phyloP scores from a whole-genome alignment of 352 stramenopile species.

The Phytophthora aleatoria region DNA sequence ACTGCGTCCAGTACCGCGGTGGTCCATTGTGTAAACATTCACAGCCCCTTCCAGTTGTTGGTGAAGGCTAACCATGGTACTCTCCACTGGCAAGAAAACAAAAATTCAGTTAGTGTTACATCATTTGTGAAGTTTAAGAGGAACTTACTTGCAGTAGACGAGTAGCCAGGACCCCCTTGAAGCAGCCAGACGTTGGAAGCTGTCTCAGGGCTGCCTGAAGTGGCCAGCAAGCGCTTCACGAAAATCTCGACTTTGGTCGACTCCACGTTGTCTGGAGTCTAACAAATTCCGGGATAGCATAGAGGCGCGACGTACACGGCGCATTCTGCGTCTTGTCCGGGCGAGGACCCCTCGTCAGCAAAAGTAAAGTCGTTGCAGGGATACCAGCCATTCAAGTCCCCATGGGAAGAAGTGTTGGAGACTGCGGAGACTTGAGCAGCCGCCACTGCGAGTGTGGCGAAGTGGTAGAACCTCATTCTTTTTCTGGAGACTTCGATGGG shows the following conservation, averaged over 20 bases:
- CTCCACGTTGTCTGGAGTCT: conserved; percentile 10
- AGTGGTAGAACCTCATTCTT: not conserved
- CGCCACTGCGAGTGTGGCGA: not conserved
- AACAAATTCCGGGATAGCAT: conserved; percentile 42
- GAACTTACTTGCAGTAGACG: conserved; percentile 39
- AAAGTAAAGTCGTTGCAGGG: conserved; percentile 26
- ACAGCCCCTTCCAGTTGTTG: conserved; percentile 31
- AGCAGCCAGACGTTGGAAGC: conserved; percentile 46
- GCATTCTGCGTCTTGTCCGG: conserved; percentile 31
- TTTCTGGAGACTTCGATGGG: not conserved
- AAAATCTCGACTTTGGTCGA: conserved; percentile 20
- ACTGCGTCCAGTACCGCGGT: conserved; percentile 48
- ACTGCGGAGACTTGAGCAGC: not conserved
- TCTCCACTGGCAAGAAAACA: conserved; percentile 36
- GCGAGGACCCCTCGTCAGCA: conserved; percentile 6
- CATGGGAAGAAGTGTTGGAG: conserved; percentile 1
- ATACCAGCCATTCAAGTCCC: conserved; percentile 34
- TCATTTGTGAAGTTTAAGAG: not conserved
- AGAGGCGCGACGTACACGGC: conserved; percentile 41
- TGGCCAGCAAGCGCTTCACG: conserved; percentile 13
- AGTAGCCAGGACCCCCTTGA: conserved; percentile 41
- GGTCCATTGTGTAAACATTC: conserved; percentile 57
- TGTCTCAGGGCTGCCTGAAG: not conserved
- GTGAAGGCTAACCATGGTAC: conserved; percentile 39
- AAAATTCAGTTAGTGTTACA: not conserved